phyloP scores from a whole-genome alignment of 805 yeast species.

The Tetrapisispora iriomotensis region DNA sequence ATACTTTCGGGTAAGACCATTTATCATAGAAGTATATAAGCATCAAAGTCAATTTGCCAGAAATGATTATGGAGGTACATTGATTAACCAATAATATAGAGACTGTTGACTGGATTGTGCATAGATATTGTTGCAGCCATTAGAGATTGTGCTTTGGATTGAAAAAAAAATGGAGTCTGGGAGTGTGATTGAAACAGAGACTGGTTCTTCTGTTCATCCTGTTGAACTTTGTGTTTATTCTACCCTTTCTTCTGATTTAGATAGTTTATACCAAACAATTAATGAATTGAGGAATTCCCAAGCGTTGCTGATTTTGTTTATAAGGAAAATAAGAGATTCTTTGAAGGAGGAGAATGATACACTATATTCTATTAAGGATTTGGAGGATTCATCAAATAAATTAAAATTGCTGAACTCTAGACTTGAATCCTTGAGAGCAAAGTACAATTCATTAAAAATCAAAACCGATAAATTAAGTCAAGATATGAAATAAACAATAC shows the following conservation, averaged over 20 bases:
- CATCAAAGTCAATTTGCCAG: too few species aligned
- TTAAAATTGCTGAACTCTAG: conserved; percentile 1
- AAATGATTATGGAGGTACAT: too few species aligned
- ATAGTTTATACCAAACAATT: conserved; percentile 25
- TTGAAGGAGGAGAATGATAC: conserved; percentile 16
- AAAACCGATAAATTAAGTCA: not conserved
- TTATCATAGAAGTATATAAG: too few species aligned
- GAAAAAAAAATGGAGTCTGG: not conserved
- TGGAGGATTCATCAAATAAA: not conserved
- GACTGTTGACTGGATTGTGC: not conserved
- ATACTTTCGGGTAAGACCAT: not conserved
- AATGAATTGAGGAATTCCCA: conserved; percentile 27
- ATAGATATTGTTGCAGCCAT: not conserved
- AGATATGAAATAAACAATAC: not conserved
- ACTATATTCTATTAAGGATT: conserved; percentile 10
- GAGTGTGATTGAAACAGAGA: not conserved
- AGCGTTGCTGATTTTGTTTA: conserved; percentile 19
- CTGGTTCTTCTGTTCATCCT: conserved; percentile 15
- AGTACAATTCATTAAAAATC: not conserved
- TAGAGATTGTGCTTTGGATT: not conserved
- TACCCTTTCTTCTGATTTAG: conserved; percentile 22
- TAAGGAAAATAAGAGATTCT: conserved; percentile 18
- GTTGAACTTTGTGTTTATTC: conserved; percentile 27
- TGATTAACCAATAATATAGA: too few species aligned
- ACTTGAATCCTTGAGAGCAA: not conserved